These are phyloP conservation scores for Bipolaris sorokiniana DNA, from an alignment of 2,329 filamentous ascomycete species.

Conservation along the genomic window DNA sequence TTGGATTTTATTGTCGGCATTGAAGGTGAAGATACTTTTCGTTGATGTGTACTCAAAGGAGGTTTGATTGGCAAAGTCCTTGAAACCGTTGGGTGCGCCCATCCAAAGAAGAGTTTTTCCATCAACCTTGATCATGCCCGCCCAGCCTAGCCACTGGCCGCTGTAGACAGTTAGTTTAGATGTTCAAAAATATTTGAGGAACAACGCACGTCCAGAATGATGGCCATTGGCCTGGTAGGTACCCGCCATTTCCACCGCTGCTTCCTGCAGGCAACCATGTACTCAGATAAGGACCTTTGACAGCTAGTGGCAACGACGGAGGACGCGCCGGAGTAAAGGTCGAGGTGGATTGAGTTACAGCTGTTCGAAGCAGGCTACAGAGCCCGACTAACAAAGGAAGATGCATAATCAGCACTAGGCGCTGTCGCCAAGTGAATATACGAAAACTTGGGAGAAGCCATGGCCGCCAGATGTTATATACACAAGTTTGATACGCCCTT, in stretches of 20 bases:
- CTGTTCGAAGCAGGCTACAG: slow-evolving; percentile 23
- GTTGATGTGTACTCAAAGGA: slow-evolving; percentile 75
- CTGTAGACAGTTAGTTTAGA: slow-evolving; percentile 44
- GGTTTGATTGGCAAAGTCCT: slow-evolving; percentile 62
- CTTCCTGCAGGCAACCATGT: slow-evolving; percentile 70
- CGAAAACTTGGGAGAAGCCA: neutral
- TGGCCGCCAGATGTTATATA: slow-evolving; percentile 3
- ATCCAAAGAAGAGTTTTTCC: slow-evolving; percentile 36
- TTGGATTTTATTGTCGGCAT: slow-evolving; percentile 65
- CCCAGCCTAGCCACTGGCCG: slow-evolving; percentile 67
- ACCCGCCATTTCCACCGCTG: slow-evolving; percentile 67
- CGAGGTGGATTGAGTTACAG: slow-evolving; percentile 47
- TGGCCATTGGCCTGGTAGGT: slow-evolving; percentile 72
- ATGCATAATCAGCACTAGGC: slow-evolving; percentile 25
- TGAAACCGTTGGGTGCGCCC: slow-evolving; percentile 58
- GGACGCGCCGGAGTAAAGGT: slow-evolving; percentile 69
- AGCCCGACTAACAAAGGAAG: slow-evolving; percentile 24
- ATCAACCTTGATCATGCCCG: slow-evolving; percentile 73
- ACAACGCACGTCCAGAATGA: slow-evolving; percentile 64
- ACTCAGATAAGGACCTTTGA: slow-evolving; percentile 76
- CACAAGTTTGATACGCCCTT: neutral
- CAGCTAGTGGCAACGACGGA: slow-evolving; percentile 73
- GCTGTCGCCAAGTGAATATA: neutral
- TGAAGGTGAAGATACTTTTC: slow-evolving; percentile 71
- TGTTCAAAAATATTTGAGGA: slow-evolving; percentile 49